Conservation (phyloP, 2,329 filamentous ascomycete species). For the Phaeophleospora eucalypticola region DNA sequence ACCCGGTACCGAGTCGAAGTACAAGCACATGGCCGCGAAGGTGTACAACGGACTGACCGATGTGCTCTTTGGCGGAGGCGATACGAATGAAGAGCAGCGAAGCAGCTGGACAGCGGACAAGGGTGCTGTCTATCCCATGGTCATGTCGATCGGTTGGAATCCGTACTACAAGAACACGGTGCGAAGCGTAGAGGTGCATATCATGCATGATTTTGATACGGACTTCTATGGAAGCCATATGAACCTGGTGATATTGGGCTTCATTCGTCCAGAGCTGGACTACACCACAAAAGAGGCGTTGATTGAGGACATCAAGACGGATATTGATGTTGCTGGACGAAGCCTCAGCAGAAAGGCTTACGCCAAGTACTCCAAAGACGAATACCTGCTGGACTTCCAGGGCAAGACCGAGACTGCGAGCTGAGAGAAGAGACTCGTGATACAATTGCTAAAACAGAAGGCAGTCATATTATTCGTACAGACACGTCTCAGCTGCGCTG, state of each 20-base stretch:
- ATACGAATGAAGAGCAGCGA: slow-evolving; percentile 7
- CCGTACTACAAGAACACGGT: slow-evolving; percentile 93
- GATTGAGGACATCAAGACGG: slow-evolving; percentile 80
- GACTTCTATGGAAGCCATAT: slow-evolving; percentile 86
- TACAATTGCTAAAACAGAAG: no score
- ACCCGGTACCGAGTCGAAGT: slow-evolving; percentile 19
- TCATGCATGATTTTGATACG: slow-evolving; percentile 68
- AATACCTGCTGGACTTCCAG: slow-evolving; percentile 36
- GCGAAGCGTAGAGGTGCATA: slow-evolving; percentile 61
- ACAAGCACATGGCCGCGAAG: slow-evolving; percentile 23
- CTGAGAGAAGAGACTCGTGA: slow-evolving; percentile 16
- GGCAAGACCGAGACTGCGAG: slow-evolving; percentile 30
- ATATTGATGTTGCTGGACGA: slow-evolving; percentile 75
- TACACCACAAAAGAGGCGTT: slow-evolving; percentile 80
- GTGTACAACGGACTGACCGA: slow-evolving; percentile 17
- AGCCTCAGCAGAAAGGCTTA: slow-evolving; percentile 68
- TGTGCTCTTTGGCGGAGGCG: slow-evolving; percentile 11
- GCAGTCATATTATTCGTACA: no score
- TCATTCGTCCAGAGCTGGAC: slow-evolving; percentile 83
- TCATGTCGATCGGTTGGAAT: slow-evolving; percentile 94
- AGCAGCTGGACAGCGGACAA: slow-evolving; percentile 12
- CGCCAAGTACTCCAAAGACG: slow-evolving; percentile 46
- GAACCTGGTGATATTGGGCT: slow-evolving; percentile 76
- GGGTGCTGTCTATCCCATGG: slow-evolving; percentile 68
- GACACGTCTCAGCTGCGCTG: background rate